Evolutionary conservation across 2,329 filamentous ascomycete genomes (phyloP).

Genomic region (Lecanicillium sp.): DNA sequence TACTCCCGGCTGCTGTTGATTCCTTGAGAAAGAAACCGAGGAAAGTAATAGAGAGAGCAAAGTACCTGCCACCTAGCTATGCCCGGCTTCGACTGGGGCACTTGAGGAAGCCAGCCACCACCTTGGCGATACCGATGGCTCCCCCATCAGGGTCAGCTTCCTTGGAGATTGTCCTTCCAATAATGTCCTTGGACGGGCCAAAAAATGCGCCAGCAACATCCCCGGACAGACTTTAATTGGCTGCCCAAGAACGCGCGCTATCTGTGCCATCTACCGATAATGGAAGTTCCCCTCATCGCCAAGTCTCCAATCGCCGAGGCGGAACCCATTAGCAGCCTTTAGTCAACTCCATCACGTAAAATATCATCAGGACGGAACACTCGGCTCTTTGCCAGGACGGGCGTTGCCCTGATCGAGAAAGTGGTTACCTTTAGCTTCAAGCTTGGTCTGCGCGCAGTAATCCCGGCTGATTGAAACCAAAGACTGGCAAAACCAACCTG

Average conservation of each 20-base stretch:
- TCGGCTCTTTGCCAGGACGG: neutral
- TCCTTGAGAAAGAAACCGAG: too few relatives aligned
- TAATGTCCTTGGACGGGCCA: too few relatives aligned
- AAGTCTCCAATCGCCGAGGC: slow-evolving; percentile 3
- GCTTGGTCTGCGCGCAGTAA: neutral
- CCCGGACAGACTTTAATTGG: neutral
- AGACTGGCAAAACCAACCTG: neutral
- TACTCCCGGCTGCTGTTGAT: neutral
- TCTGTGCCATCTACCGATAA: neutral
- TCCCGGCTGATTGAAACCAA: neutral
- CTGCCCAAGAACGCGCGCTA: neutral
- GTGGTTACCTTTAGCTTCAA: neutral
- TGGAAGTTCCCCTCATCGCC: neutral
- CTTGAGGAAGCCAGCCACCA: too few relatives aligned
- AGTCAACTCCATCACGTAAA: neutral
- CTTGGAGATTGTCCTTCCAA: too few relatives aligned
- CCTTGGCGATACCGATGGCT: too few relatives aligned
- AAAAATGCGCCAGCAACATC: neutral
- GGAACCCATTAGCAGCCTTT: slow-evolving; percentile 5
- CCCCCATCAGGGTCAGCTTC: too few relatives aligned
- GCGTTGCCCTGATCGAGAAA: neutral
- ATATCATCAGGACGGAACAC: neutral
- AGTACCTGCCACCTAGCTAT: too few relatives aligned
- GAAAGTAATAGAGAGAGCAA: neutral
- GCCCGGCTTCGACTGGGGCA: too few relatives aligned